These are phyloP conservation scores for Cucumis hystrix DNA, from an alignment of 306 rosid species.

Conservation along the genomic window DNA sequence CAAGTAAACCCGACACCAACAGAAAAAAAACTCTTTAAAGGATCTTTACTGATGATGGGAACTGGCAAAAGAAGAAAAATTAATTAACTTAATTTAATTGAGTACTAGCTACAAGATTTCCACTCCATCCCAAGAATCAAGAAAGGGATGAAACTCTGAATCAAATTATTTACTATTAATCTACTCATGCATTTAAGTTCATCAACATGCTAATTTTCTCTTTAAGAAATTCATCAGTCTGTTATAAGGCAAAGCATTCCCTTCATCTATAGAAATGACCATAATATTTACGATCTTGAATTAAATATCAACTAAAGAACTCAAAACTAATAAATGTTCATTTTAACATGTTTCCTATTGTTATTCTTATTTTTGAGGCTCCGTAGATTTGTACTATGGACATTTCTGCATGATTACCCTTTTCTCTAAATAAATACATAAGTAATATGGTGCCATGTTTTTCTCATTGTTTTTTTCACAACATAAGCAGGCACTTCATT, in stretches of 20 bases:
- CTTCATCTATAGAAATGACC: neutral
- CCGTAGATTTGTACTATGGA: neutral
- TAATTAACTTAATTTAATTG: neutral
- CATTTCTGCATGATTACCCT: neutral
- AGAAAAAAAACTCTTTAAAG: neutral
- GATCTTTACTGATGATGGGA: neutral
- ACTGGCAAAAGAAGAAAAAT: neutral
- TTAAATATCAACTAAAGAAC: neutral
- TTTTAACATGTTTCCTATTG: neutral
- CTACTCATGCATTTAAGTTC: neutral
- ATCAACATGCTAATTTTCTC: neutral
- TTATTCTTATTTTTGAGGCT: neutral
- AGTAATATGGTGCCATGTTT: neutral
- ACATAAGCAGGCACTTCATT: slow-evolving; percentile 42
- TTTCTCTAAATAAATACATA: neutral
- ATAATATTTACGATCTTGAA: neutral
- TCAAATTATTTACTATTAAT: neutral
- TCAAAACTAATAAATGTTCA: neutral
- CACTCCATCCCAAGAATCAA: neutral
- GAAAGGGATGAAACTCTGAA: neutral
- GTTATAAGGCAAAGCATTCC: neutral
- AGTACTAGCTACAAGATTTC: neutral
- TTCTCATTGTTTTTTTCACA: neutral
- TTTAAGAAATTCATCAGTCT: neutral
- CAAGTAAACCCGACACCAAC: no score